phyloP scores from a whole-genome alignment of 2,329 filamentous ascomycete genomes.

The Aureobasidium namibiae region DNA sequence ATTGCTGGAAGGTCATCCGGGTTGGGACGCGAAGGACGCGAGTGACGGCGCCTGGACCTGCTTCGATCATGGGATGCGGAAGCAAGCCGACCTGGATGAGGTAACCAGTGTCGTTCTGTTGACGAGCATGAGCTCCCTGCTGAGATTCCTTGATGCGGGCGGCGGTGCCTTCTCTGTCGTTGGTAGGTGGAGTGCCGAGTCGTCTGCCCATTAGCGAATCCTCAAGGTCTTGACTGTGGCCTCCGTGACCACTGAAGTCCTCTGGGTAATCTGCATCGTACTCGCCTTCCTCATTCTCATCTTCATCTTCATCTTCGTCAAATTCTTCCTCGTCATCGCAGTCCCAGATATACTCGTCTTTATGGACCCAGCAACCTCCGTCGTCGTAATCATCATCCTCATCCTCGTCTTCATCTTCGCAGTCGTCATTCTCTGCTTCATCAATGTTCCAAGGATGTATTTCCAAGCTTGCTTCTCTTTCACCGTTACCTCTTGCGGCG shows the following conservation, averaged over 20 bases:
- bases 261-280: background rate
- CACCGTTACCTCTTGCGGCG: background rate
- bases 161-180: background rate
- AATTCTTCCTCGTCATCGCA: background rate
- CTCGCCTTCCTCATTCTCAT: background rate
- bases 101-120: background rate
- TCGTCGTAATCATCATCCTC: background rate
- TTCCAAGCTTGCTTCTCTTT: background rate
- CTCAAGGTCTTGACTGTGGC: background rate
- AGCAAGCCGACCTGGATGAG: background rate
- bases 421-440: background rate
- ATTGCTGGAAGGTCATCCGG: background rate
- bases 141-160: background rate
- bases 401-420: too few species aligned
- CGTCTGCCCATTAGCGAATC: background rate
- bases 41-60: background rate
- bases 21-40: background rate
- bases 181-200: background rate
- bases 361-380: background rate
- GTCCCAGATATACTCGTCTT: background rate
- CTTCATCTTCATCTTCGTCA: background rate
- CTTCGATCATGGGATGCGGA: background rate
- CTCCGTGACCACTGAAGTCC: background rate
- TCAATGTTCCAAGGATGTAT: background rate
- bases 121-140: background rate